Percentiles rank a stretch among this genome's conserved stretches.
These are phyloP conservation scores for Tillandsia fasciculata DNA, from an alignment of 176 grass and related monocot genomes.

Conservation along the genomic window DNA sequence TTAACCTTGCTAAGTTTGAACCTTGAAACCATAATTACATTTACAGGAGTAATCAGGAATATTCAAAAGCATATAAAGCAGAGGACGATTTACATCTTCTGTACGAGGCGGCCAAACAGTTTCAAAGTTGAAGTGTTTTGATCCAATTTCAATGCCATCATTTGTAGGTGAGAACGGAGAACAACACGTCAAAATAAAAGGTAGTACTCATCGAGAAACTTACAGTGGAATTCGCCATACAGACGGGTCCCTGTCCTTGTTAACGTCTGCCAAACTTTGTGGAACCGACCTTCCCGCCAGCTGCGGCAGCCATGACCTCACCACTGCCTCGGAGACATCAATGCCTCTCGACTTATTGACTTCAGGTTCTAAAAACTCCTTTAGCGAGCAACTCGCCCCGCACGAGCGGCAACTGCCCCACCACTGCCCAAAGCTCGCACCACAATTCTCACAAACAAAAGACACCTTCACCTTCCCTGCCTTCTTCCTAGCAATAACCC, in stretches of 20 bases:
- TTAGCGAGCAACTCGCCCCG: constrained; percentile 8
- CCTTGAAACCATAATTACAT: no score
- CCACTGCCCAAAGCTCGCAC: constrained; percentile 48
- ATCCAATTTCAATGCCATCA: no score
- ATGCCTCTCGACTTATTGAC: constrained; percentile 20
- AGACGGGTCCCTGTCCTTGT: constrained; percentile 34
- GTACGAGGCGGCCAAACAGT: no score
- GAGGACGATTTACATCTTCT: no score
- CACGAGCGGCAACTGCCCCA: constrained; percentile 62
- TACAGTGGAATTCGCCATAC: constrained; percentile 83
- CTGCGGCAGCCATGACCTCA: constrained; percentile 50
- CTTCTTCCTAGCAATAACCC: constrained; percentile 5
- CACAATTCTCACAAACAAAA: constrained; percentile 52
- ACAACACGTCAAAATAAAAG: background rate
- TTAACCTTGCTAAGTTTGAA: no score
- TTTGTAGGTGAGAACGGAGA: no score
- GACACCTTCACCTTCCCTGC: constrained; percentile 27
- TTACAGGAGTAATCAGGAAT: no score
- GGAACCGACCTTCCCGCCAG: constrained; percentile 37
- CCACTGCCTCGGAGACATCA: constrained; percentile 32
- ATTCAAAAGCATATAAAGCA: no score
- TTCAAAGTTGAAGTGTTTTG: no score
- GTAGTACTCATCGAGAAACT: constrained; percentile 11
- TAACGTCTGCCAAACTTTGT: constrained; percentile 47
- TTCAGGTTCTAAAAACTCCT: background rate